Base-by-base conservation (phyloP, 176 grass and related monocot species). In the Carex scoparia region DNA sequence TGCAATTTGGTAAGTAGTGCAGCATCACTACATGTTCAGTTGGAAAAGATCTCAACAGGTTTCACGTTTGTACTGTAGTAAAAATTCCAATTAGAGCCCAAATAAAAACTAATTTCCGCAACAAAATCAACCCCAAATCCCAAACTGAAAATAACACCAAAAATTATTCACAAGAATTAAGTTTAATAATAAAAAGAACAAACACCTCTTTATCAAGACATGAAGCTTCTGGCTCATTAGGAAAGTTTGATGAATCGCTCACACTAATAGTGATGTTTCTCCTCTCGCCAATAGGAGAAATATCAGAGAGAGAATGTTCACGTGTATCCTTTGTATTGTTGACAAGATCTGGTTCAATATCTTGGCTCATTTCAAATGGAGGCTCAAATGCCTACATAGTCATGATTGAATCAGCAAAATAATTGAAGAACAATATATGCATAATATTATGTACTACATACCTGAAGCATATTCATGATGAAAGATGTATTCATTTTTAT, bases 381-480 rank as follows among this genome's bases (percentile, higher is more conserved):
- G 93, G 91, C 70, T 94, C 88, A 89, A 99, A 99, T 87, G 93
- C 96, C 96, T 99, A 87, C 66, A 94, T 16, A 85, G 81, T 38
- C 84, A 74, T 64, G 28, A 37, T 61, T 87, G 27, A 15, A 53
- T 67, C 27, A 83, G 83, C 13, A 60, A 27, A 58, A 79, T 73
- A 73, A 77, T 38, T 69, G 32, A 88, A 40, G 40, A 31, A 3
- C 71, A 67, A 65, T 54, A 86, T 35, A 32, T 83, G 62, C 8
- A 60, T 15, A 53, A 69, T 57, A n/a, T 11, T n/a, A 10, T 70
- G 79, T 68, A 87, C 28, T 84, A 80, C 84, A 87, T 91, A 99
- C 96, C 93, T 94, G 90, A 89, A 99, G 93, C 96, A 99, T 95
- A 79, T 88, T 94, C 91, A 92, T 92, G 85, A 95, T 92, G 91